phyloP scores from a whole-genome alignment of 176 grass and related monocot genomes.

The Sorghum bicolor region DNA sequence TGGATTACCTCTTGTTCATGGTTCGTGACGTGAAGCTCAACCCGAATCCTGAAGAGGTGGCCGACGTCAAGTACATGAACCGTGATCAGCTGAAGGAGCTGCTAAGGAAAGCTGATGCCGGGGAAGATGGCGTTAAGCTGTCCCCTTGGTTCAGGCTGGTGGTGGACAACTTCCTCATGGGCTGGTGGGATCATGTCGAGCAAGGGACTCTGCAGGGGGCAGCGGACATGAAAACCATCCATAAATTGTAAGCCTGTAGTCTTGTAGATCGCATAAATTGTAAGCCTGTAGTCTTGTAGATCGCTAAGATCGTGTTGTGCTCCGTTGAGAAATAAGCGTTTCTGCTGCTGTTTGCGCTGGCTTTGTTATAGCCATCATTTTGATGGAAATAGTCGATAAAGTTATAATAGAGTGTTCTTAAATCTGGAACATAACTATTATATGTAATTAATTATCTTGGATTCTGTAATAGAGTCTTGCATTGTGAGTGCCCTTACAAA shows the following conservation, averaged over 20 bases:
- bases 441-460: no score
- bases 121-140: constrained; percentile 66
- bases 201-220: constrained; percentile 56
- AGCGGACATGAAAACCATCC: constrained; percentile 70
- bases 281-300: constrained; percentile 29
- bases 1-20: constrained; percentile 94
- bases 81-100: constrained; percentile 67
- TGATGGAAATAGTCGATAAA: not conserved
- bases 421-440: not conserved
- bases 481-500: no score
- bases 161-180: constrained; percentile 81
- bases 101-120: constrained; percentile 63
- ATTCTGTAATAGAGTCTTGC: no score
- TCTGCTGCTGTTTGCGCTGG: not conserved
- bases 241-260: constrained; percentile 53
- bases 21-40: constrained; percentile 61
- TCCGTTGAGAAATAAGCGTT: not conserved
- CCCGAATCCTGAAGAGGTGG: constrained; percentile 79
- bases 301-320: not conserved
- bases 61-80: constrained; percentile 67
- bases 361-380: not conserved
- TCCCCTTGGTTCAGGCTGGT: constrained; percentile 97
- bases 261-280: not conserved
- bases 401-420: not conserved
- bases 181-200: constrained; percentile 93